These are phyloP conservation scores for Coffea humblotiana DNA, from an alignment of 305 asterid species.

Conservation along the genomic window DNA sequence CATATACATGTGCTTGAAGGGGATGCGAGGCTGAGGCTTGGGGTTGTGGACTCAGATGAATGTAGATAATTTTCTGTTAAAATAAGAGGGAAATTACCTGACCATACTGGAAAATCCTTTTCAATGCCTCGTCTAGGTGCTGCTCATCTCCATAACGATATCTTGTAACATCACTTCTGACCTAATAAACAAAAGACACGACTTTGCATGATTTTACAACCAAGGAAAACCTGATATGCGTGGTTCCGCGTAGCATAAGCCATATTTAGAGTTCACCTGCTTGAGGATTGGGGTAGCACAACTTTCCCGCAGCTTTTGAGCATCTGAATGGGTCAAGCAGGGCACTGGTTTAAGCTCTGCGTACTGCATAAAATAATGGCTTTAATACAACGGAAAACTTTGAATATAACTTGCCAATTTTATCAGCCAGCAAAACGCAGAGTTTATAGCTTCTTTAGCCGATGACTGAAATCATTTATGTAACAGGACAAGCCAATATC, in stretches of 20 bases:
- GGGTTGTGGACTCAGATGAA: too few species aligned
- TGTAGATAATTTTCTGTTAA: conserved; percentile 4
- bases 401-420: not conserved
- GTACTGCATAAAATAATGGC: conserved; percentile 53
- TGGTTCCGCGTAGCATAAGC: not conserved
- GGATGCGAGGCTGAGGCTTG: not conserved
- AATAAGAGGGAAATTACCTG: conserved; percentile 45
- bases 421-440: conserved; percentile 11
- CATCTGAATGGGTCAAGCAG: conserved; percentile 86
- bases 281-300: conserved; percentile 84
- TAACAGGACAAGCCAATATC: not conserved
- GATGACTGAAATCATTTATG: not conserved
- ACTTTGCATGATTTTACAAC: conserved; percentile 4
- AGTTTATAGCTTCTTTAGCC: not conserved
- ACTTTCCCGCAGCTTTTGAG: conserved; percentile 67
- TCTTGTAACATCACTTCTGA: conserved; percentile 88
- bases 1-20: not conserved
- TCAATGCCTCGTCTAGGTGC: conserved; percentile 91
- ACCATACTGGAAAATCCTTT: conserved; percentile 91
- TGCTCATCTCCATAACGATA: conserved; percentile 97
- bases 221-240: not conserved
- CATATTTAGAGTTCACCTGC: conserved; percentile 58
- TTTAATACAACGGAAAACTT: conserved; percentile 11
- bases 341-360: conserved; percentile 99
- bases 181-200: conserved; percentile 46